phyloP scores from a whole-genome alignment of 352 stramenopile species.

The Phytopythium kandeliae region DNA sequence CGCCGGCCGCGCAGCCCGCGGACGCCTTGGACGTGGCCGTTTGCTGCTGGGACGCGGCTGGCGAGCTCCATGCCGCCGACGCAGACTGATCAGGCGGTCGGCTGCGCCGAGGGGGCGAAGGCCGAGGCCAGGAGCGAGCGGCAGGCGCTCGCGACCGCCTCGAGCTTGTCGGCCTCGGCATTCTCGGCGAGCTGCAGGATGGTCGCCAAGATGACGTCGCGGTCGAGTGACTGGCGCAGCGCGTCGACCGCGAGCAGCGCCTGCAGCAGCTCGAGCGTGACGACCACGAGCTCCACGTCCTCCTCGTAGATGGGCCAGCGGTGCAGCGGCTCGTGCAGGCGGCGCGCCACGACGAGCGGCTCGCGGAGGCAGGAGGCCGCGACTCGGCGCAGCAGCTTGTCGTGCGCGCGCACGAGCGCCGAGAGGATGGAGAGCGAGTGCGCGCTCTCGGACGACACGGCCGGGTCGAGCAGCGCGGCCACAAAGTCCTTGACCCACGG shows the following conservation, averaged over 20 bases:
- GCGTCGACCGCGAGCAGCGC: slow-evolving; percentile 24
- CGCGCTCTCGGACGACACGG: slow-evolving; percentile 41
- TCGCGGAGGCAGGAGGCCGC: slow-evolving; percentile 31
- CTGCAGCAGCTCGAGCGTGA: slow-evolving; percentile 41
- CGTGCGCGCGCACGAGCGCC: slow-evolving; percentile 23
- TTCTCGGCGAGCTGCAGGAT: slow-evolving; percentile 43
- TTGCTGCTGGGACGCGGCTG: slow-evolving; percentile 36
- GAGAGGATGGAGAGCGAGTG: slow-evolving; percentile 44
- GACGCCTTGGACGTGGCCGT: slow-evolving; percentile 45
- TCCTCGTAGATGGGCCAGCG: slow-evolving; percentile 65
- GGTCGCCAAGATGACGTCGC: slow-evolving; percentile 38
- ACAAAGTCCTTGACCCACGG: slow-evolving; percentile 42
- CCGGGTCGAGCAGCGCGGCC: slow-evolving; percentile 30
- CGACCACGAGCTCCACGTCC: slow-evolving; percentile 46
- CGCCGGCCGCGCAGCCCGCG: slow-evolving; percentile 6
- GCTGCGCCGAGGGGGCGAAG: background rate
- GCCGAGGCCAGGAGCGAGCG: slow-evolving; percentile 19
- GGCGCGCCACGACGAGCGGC: slow-evolving; percentile 27
- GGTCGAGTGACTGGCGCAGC: slow-evolving; percentile 30
- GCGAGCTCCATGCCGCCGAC: slow-evolving; percentile 11
- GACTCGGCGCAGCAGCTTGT: slow-evolving; percentile 31
- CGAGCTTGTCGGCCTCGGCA: slow-evolving; percentile 32
- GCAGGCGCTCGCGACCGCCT: slow-evolving; percentile 32
- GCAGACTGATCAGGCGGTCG: background rate
- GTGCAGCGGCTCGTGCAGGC: slow-evolving; percentile 36